A percentile compares a stretch with the other conserved stretches of the same genome.
Conservation (phyloP, 1,284 basidiomycete species). For the Moniliella sp. region DNA sequence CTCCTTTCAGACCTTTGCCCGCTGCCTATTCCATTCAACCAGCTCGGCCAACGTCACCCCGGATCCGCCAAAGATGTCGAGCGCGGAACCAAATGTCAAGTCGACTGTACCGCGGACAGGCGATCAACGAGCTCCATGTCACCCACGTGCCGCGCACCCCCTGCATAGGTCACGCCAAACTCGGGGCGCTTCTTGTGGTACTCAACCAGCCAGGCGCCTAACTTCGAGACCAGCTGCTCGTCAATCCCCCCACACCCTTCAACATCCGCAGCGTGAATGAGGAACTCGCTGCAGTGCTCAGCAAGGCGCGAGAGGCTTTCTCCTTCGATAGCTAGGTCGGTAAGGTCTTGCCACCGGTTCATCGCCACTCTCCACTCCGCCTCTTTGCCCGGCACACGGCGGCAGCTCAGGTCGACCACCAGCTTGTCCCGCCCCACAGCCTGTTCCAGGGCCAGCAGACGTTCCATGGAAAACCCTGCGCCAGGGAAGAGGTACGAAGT, state of each 20-base stretch:
- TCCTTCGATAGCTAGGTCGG: conserved; percentile 64
- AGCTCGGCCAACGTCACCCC: conserved; percentile 53
- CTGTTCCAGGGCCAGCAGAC: conserved; percentile 48
- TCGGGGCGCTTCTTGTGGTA: neutral
- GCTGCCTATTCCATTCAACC: conserved; percentile 36
- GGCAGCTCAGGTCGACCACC: conserved; percentile 88
- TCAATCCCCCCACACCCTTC: conserved; percentile 98
- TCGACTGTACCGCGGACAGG: conserved; percentile 71
- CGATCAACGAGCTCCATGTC: conserved; percentile 65
- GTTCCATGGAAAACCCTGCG: conserved; percentile 53
- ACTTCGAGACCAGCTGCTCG: conserved; percentile 49
- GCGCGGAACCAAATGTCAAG: conserved; percentile 69
- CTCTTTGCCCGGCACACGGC: conserved; percentile 40
- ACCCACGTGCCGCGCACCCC: conserved; percentile 65
- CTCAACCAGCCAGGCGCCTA: neutral
- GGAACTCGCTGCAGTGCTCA: conserved; percentile 50
- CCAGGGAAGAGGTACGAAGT: conserved; percentile 82
- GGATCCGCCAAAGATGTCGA: conserved; percentile 62
- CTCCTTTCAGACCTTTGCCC: too few relatives aligned
- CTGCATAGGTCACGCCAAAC: conserved; percentile 87
- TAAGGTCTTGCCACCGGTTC: conserved; percentile 95
- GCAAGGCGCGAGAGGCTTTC: neutral
- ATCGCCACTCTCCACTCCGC: conserved; percentile 80
- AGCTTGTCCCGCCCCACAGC: conserved; percentile 53
- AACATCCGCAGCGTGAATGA: conserved; percentile 91